Evolutionary conservation across 2,329 filamentous ascomycete genomes (phyloP).

Genomic region (Colletotrichum horii): DNA sequence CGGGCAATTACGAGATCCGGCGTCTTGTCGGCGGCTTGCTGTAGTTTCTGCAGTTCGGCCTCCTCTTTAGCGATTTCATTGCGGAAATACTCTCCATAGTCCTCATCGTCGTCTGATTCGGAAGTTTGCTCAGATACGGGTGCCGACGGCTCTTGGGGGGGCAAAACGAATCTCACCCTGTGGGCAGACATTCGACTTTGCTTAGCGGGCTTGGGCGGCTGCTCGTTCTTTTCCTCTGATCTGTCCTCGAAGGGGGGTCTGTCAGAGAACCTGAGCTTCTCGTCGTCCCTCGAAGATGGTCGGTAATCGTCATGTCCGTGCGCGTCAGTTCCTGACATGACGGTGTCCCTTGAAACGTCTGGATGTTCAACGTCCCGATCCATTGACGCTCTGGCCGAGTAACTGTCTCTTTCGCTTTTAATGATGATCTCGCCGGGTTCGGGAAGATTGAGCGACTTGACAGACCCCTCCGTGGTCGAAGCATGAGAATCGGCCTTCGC

Average conservation of each 20-base stretch:
- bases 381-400: constrained; percentile 29
- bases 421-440: constrained; percentile 53
- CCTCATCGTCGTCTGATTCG: constrained; percentile 61
- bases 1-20: constrained; percentile 48
- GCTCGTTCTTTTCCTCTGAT: constrained; percentile 14
- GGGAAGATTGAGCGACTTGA: constrained; percentile 45
- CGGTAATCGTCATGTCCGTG: background rate
- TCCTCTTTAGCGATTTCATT: constrained; percentile 58
- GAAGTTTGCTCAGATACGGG: constrained; percentile 48
- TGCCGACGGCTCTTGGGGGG: constrained; percentile 36
- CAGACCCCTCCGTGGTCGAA: constrained; percentile 36
- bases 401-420: constrained; percentile 44
- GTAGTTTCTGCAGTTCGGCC: constrained; percentile 51
- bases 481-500: constrained; percentile 49
- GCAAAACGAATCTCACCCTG: constrained; percentile 43
- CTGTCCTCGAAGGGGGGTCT: constrained; percentile 14
- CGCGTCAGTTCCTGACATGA: constrained; percentile 8
- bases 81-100: constrained; percentile 62
- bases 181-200: constrained; percentile 31
- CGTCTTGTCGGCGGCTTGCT: constrained; percentile 40
- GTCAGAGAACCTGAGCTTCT: background rate
- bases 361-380: constrained; percentile 15
- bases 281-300: background rate
- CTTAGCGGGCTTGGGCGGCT: constrained; percentile 18
- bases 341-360: constrained; percentile 7